Evolutionary conservation across 2,329 filamentous ascomycete species (phyloP).

Genomic region (Paracorniculantispora psalliotae): DNA sequence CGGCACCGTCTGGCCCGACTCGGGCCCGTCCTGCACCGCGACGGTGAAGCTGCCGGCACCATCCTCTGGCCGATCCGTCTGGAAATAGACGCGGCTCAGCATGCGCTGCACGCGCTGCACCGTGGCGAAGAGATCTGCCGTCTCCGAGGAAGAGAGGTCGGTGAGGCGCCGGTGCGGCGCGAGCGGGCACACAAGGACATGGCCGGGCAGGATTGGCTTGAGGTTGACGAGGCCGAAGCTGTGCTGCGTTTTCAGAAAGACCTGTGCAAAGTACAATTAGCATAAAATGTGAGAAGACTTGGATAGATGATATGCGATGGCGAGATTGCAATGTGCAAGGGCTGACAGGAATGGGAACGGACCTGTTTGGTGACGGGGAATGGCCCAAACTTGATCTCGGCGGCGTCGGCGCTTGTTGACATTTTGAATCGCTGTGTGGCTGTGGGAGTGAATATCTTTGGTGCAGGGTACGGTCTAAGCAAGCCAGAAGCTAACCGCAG

Average conservation of each 20-base stretch:
- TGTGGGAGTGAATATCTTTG: slow-evolving; percentile 16
- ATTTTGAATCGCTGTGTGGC: slow-evolving; percentile 20
- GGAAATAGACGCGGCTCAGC: slow-evolving; percentile 57
- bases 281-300: too few relatives aligned
- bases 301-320: too few relatives aligned
- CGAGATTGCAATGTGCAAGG: too few relatives aligned
- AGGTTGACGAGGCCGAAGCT: slow-evolving; percentile 92
- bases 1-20: slow-evolving; percentile 88
- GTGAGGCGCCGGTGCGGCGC: slow-evolving; percentile 65
- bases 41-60: slow-evolving; percentile 76
- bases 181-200: slow-evolving; percentile 83
- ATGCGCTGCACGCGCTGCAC: slow-evolving; percentile 79
- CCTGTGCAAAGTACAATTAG: slow-evolving; percentile 45
- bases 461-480: background rate
- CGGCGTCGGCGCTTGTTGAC: slow-evolving; percentile 21
- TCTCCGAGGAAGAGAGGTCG: slow-evolving; percentile 67
- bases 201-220: slow-evolving; percentile 87
- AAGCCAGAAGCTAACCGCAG: background rate
- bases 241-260: slow-evolving; percentile 76
- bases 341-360: too few relatives aligned
- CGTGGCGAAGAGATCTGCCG: slow-evolving; percentile 77
- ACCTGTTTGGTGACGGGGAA: slow-evolving; percentile 74
- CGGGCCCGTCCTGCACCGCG: slow-evolving; percentile 86
- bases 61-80: slow-evolving; percentile 47
- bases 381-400: slow-evolving; percentile 61